phyloP scores from a whole-genome alignment of 176 grass and related monocot species.

The Avena eriantha region DNA sequence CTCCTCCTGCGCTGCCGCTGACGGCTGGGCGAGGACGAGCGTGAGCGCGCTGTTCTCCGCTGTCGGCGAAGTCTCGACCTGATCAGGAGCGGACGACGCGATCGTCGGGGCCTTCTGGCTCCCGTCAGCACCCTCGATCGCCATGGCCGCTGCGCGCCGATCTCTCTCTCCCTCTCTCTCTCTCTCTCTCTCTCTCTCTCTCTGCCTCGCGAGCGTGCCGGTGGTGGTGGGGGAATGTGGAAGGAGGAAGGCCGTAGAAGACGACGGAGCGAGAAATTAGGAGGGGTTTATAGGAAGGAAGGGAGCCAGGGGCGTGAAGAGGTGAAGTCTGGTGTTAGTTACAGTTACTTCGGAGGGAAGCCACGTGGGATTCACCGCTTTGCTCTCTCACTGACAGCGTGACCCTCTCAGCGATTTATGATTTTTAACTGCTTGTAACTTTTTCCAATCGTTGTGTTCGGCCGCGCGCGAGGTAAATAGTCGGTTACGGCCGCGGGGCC shows the following conservation, averaged over 20 bases:
- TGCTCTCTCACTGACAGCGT: not conserved
- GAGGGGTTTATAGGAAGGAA: not conserved
- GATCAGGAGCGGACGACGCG: no score
- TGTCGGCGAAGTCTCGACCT: not conserved
- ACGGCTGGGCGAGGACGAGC: not conserved
- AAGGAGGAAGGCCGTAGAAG: not conserved
- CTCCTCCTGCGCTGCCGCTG: not conserved
- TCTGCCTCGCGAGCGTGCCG: not conserved
- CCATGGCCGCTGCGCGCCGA: not conserved
- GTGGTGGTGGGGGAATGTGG: not conserved
- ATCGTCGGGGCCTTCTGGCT: not conserved
- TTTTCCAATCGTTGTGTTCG: not conserved
- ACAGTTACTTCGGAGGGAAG: not conserved
- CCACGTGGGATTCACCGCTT: not conserved
- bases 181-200: not conserved
- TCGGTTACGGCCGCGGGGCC: not conserved
- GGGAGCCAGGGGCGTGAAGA: no score
- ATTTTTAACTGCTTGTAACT: not conserved
- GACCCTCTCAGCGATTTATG: not conserved
- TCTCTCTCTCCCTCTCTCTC: no score
- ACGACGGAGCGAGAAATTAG: not conserved
- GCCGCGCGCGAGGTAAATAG: not conserved
- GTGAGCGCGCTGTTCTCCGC: not conserved
- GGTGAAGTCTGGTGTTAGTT: not conserved
- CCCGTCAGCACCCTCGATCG: not conserved